Base-by-base conservation (phyloP, 306 rosid species). In the Acacia melanoxylon region DNA sequence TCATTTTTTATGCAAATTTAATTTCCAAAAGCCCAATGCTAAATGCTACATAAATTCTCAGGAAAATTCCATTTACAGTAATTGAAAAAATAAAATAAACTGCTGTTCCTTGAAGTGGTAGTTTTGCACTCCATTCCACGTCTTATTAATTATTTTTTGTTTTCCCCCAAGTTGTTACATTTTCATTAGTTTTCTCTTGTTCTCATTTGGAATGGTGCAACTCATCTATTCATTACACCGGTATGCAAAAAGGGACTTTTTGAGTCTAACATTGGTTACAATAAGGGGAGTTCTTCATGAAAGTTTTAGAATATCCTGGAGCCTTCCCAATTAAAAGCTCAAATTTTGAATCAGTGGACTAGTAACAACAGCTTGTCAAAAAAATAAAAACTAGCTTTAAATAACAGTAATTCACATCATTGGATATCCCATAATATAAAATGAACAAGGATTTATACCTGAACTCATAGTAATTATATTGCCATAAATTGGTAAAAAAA, bases 381-480 rank as follows among this genome's bases (percentile, higher is more conserved):
- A 8, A 20, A 20, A 20, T 1, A 20, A 54, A 54, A 54, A 20
- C 27, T 54, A n/a, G 25, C 22, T n/a, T 24, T 22, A 77, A 25
- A 37, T 69, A 77, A 63, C 75, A 46, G 63, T 10, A 45, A 70
- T 68, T 75, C 33, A 51, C 15, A 45, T 63, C 59, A 19, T 71
- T 77, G n/a, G 62, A 54, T 20, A 25, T 20, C 27, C 25, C 16
- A 40, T 33, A 72, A 51, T 73, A 49, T 62, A 65, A 52, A 81
- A 61, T 45, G 63, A 54, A 25, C 67, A n/a, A 66, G 24, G 61
- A 61, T 25, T 48, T 27, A 75, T 22, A 71, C 37, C 42, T 49
- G 29, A 70, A 70, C 68, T 48, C 14, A 76, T 70, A 17, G 2
- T 9, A 68, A 61, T 25, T 49, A 82, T 14, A 56, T 44, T 33